Evolutionary conservation across 371 early-diverging fungal genomes (phyloP).

Genomic region (Scutellospora calospora): DNA sequence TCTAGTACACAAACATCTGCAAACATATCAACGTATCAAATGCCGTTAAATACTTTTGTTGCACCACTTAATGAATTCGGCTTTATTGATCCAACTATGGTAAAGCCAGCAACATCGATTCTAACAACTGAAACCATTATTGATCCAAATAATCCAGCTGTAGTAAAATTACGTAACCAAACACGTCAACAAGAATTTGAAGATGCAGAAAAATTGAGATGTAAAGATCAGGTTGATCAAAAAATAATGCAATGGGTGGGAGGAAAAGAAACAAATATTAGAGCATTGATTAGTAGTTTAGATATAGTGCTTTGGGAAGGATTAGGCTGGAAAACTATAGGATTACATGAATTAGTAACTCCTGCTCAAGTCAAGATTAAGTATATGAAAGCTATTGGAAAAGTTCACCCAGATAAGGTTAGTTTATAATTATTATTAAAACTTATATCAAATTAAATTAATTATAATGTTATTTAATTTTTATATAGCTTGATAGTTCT

Average conservation of each 20-base stretch:
- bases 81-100: slow-evolving; percentile 21
- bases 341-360: slow-evolving; percentile 85
- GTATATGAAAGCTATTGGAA: slow-evolving; percentile 93
- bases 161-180: slow-evolving; percentile 76
- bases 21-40: background rate
- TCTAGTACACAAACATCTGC: background rate
- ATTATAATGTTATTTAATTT: background rate
- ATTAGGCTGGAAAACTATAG: slow-evolving; percentile 76
- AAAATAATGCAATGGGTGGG: slow-evolving; percentile 75
- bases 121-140: slow-evolving; percentile 7
- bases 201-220: slow-evolving; percentile 76
- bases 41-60: background rate
- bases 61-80: slow-evolving; percentile 30
- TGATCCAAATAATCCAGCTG: slow-evolving; percentile 61
- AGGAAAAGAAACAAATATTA: slow-evolving; percentile 90
- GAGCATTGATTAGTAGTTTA: slow-evolving; percentile 87
- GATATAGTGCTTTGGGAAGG: slow-evolving; percentile 85
- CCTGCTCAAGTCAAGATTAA: slow-evolving; percentile 87
- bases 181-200: slow-evolving; percentile 77
- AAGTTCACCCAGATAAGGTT: slow-evolving; percentile 97
- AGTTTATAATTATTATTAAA: slow-evolving; percentile 26
- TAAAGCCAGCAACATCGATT: background rate
- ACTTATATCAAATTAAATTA: background rate
- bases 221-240: slow-evolving; percentile 84
- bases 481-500: slow-evolving; percentile 56